Evolutionary conservation across 164 flowering plant species (phyloP).

Genomic region (Vitis cinerea): DNA sequence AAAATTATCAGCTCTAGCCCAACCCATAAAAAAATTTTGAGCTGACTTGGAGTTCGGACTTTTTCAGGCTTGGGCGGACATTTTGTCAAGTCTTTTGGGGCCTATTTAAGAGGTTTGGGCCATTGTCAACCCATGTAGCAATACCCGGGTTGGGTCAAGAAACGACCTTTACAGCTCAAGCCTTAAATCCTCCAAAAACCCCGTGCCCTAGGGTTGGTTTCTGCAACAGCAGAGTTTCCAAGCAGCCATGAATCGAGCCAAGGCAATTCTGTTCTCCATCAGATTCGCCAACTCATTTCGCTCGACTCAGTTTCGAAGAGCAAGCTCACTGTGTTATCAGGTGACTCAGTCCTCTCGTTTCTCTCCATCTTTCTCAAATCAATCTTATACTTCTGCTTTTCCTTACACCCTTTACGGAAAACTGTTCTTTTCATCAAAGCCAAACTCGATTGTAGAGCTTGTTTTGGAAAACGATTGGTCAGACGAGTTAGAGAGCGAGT

Average conservation of each 20-base stretch:
- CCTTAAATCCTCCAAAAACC: conserved; percentile 16
- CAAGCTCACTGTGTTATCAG: conserved; percentile 35
- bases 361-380: conserved; percentile 18
- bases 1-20: too few relatives aligned
- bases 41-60: too few relatives aligned
- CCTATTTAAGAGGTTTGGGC: too few relatives aligned
- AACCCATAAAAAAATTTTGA: too few relatives aligned
- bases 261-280: conserved; percentile 27
- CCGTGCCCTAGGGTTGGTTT: background rate
- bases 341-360: conserved; percentile 35
- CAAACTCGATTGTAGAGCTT: conserved; percentile 39
- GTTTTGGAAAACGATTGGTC: conserved; percentile 54
- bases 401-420: conserved; percentile 19
- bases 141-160: background rate
- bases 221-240: background rate
- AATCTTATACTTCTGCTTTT: conserved; percentile 12
- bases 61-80: too few relatives aligned
- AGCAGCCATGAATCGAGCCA: conserved; percentile 54
- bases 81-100: too few relatives aligned
- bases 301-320: conserved; percentile 20
- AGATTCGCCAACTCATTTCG: conserved; percentile 36
- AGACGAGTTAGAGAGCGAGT: conserved; percentile 41
- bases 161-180: background rate
- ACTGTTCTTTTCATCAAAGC: conserved; percentile 42
- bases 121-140: too few relatives aligned